Evolutionary conservation across 805 yeast species (phyloP).

Genomic region (Metschnikowia borealis): DNA sequence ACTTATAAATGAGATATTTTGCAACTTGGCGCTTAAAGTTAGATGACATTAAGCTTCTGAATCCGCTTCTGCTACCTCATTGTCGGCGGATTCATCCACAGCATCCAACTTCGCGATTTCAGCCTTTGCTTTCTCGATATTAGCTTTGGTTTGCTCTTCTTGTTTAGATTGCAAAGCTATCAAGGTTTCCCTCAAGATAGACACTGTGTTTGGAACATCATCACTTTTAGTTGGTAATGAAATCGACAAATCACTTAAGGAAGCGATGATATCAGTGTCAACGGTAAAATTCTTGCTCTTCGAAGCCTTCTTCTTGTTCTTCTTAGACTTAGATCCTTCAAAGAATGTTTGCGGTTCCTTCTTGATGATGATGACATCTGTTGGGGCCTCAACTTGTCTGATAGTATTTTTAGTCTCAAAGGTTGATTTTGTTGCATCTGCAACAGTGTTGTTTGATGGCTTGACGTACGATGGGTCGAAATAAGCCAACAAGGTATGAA

Average conservation of each 20-base stretch:
- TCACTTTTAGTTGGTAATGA: slow-evolving; percentile 74
- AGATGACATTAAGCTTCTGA: not conserved
- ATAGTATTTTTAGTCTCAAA: slow-evolving; percentile 21
- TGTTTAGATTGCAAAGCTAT: slow-evolving; percentile 65
- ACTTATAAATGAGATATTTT: not conserved
- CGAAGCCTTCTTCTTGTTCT: slow-evolving; percentile 44
- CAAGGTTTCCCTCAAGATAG: slow-evolving; percentile 68
- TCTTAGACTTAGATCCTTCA: slow-evolving; percentile 43
- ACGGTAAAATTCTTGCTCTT: slow-evolving; percentile 60
- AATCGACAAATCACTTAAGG: slow-evolving; percentile 71
- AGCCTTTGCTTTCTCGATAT: slow-evolving; percentile 71
- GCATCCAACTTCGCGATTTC: slow-evolving; percentile 67
- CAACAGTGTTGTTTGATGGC: slow-evolving; percentile 37
- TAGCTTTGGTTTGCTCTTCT: slow-evolving; percentile 74
- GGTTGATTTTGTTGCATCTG: slow-evolving; percentile 24
- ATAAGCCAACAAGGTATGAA: slow-evolving; percentile 65
- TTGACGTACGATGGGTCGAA: slow-evolving; percentile 78
- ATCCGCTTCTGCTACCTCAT: slow-evolving; percentile 28
- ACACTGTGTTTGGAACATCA: slow-evolving; percentile 63
- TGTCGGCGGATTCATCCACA: slow-evolving; percentile 30
- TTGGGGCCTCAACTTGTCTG: slow-evolving; percentile 60
- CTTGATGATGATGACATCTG: slow-evolving; percentile 57
- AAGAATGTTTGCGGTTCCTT: slow-evolving; percentile 60
- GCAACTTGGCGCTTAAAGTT: not conserved
- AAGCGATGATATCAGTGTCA: slow-evolving; percentile 75